Evolutionary conservation across 345 rosid genomes (phyloP), one percentile per base, ranked within the genome.

Genomic region (Gossypium turneri): DNA sequence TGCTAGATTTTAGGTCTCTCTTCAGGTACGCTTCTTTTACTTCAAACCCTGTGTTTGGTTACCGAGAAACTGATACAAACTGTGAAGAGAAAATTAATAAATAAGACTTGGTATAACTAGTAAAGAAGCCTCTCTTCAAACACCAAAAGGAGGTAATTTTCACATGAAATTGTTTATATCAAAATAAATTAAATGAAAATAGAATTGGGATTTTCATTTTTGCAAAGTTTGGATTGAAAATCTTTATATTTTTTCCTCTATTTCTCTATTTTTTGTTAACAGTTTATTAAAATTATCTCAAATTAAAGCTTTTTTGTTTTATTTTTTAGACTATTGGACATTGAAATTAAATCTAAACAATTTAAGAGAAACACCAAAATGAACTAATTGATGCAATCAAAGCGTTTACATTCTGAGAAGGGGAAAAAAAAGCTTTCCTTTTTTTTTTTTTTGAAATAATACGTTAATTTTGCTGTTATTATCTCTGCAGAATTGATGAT

Each of bases 401-500:
- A 47, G 9, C 15, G 4, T 34, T 34, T 34, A 34, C 38, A 34
- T 34, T 34, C 38, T 34, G 38, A 34, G 38, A 34, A 34, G 6
- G 38, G 4, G 3, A 29, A 34, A 29, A 29, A 34, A 34, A 34
- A 34, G 6, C 38, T 34, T 0, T 34, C 6, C 38, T 34, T 34
- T 29, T 34, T 27, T 43, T 0, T 76, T 7, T 27, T 60, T 67
- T 50, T 50, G 17, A 20, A 70, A 52, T 52, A 29, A 52, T 38
- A 1, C 47, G 50, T 71, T 38, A 38, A 60, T 56, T 62, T 66
- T 29, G 20, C 48, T 20, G 9, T 62, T 25, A 7, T 73, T 25
- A 9, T 73, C 12, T 34, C 9, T 56, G 41, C 87, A 91, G 92
- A 81, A 78, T 74, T 66, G 84, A 82, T 52, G 75, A 84, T 34